phyloP scores from a whole-genome alignment of 176 grass and related monocot species.

The Ensete glaucum region DNA sequence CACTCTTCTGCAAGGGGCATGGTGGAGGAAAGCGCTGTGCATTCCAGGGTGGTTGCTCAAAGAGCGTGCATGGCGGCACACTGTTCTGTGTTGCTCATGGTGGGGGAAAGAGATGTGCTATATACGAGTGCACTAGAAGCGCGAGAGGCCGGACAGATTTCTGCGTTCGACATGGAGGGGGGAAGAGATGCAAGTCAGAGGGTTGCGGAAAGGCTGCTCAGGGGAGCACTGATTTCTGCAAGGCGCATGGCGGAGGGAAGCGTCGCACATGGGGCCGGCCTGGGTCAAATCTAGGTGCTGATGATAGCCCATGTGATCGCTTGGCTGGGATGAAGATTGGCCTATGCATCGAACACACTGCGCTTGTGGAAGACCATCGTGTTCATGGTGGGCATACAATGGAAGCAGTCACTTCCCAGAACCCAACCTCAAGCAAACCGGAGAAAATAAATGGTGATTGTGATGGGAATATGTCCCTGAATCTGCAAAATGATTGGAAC shows the following conservation, averaged over 20 bases:
- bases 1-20: not conserved
- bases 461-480: not conserved
- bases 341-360: not conserved
- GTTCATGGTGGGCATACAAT: not conserved
- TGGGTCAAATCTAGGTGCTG: not conserved
- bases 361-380: not conserved
- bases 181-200: conserved; percentile 1
- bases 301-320: not conserved
- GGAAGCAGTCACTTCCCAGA: not conserved
- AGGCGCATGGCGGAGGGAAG: not conserved
- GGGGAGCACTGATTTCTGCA: not conserved
- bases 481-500: not conserved
- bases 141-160: not conserved
- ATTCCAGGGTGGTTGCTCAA: not conserved
- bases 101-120: not conserved
- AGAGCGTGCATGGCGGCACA: not conserved
- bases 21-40: not conserved
- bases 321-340: not conserved
- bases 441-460: not conserved
- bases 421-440: not conserved
- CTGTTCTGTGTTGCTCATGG: not conserved
- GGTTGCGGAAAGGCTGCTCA: not conserved
- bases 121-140: not conserved
- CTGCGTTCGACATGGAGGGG: not conserved
- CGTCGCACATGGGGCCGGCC: not conserved